Evolutionary conservation across 2,329 filamentous ascomycete genomes (phyloP), one percentile per base, ranked within the genome.

Genomic region (Cladosporium sp.): DNA sequence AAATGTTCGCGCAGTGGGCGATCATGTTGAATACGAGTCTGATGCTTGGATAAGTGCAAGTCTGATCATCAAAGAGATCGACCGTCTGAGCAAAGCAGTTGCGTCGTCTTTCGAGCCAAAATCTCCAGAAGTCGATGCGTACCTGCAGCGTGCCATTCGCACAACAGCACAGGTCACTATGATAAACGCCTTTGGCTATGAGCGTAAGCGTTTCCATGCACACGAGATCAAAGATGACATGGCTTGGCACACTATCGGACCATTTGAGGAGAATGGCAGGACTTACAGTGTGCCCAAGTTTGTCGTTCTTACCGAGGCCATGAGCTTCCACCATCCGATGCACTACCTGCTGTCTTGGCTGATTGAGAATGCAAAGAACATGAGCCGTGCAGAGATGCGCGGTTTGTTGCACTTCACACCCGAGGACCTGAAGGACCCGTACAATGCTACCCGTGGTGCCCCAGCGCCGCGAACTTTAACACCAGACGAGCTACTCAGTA

Each of bases 21-120:
- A 98, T 74, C 95, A 99, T 76, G 91, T 99, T 35, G 96, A 99
- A 77, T 99, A 98, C 75, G 95, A 99, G 78, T 96, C 93, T 1
- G 96, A 99, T 79, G 91, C 92, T 23, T 99, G 95, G 95, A 98
- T 99, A 62, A 96, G 92, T 66, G 94, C 95, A 3, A 97, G 93
- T 7, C 84, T 98, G 60, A 91, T 99, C 66, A 97, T 95, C 59
- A 87, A 94, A 60, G 94, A 99, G 77, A 94, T 99, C 77, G 98
- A 98, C 75, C 88, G 92, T 63, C 85, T 98, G 44, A 97, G 94
- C 74, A 86, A 93, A 68, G 91, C 95, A 72, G 90, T 98, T 66
- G 89, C 93, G 0, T 91, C 96, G 72, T 89, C 95, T 0, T 99
- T 97, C 82, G 86, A 88, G 59, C 85, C 85, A 50, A 84, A 85